These are phyloP conservation scores for Leucocoprinus sp. DNA, from an alignment of 768 basidiomycete genomes.

Conservation along the genomic window DNA sequence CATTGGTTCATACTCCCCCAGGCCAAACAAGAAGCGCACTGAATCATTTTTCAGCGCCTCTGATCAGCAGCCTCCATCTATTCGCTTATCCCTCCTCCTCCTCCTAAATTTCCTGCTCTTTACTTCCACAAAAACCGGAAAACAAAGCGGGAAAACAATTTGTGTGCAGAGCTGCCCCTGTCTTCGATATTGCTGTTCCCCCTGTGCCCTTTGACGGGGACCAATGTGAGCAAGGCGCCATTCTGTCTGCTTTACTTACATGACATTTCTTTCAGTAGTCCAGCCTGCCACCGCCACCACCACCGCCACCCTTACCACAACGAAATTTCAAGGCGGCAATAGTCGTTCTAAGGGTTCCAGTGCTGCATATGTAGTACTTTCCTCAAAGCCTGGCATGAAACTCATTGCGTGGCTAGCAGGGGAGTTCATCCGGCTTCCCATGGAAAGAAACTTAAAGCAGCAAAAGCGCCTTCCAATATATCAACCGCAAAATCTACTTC, in stretches of 20 bases:
- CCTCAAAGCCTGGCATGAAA: too few relatives aligned
- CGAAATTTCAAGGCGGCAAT: conserved; percentile 30
- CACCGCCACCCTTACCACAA: conserved; percentile 15
- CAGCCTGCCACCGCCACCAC: conserved; percentile 17
- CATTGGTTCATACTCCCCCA: conserved; percentile 24
- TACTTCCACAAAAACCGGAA: conserved; percentile 12
- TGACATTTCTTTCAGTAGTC: conserved; percentile 9
- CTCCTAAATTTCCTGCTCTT: conserved; percentile 18
- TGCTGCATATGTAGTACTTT: too few relatives aligned
- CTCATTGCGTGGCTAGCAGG: too few relatives aligned
- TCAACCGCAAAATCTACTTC: too few relatives aligned
- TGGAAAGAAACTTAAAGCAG: too few relatives aligned
- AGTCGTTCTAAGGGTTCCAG: conserved; percentile 32
- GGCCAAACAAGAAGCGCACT: conserved; percentile 56
- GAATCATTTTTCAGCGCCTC: conserved; percentile 69
- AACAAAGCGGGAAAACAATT: conserved; percentile 31
- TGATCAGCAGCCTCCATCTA: conserved; percentile 38
- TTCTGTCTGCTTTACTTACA: conserved; percentile 6
- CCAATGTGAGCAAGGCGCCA: conserved; percentile 41
- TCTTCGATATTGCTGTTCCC: conserved; percentile 21
- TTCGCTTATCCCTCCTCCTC: conserved; percentile 25
- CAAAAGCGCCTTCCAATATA: too few relatives aligned
- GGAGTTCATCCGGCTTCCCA: too few relatives aligned
- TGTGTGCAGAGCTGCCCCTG: conserved; percentile 29
- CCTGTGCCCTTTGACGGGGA: conserved; percentile 41